Evolutionary conservation across 768 basidiomycete genomes (phyloP).

Genomic region (Amanita brunnescens): DNA sequence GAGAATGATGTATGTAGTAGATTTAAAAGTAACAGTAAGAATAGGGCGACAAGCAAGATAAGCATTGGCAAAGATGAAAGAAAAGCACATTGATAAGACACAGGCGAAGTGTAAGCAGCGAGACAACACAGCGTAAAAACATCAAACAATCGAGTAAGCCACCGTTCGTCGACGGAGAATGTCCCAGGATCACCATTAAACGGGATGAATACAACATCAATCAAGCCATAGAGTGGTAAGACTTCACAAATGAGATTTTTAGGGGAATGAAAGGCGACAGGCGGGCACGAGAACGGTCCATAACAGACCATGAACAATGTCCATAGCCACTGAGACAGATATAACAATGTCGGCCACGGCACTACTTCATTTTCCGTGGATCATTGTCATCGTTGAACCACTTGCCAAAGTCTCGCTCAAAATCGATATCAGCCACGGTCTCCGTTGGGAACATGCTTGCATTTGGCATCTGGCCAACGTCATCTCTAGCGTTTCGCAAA

Average conservation of each 20-base stretch:
- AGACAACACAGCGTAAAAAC: background rate
- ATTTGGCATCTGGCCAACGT: slow-evolving; percentile 7
- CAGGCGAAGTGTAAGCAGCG: background rate
- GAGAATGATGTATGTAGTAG: background rate
- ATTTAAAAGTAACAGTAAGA: background rate
- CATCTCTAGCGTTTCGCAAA: slow-evolving; percentile 2
- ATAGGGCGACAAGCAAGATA: background rate
- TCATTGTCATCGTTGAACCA: slow-evolving; percentile 61
- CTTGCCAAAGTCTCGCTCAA: slow-evolving; percentile 68
- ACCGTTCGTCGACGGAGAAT: background rate
- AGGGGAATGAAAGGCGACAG: background rate
- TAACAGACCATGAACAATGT: slow-evolving; percentile 1
- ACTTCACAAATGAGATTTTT: background rate
- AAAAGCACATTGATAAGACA: slow-evolving; percentile 1
- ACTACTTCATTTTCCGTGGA: slow-evolving; percentile 25
- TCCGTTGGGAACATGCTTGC: too few species aligned
- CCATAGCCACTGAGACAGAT: background rate
- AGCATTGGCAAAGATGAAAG: background rate
- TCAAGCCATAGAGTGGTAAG: background rate
- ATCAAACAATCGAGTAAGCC: background rate
- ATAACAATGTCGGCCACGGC: too few species aligned
- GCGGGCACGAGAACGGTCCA: background rate
- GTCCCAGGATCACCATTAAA: background rate
- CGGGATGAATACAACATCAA: background rate
- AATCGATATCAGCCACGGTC: slow-evolving; percentile 49